Percentiles rank a stretch among this genome's conserved stretches.
Evolutionary conservation across 2,329 filamentous ascomycete genomes (phyloP).

Genomic region (Trichophyton mentagrophytes): DNA sequence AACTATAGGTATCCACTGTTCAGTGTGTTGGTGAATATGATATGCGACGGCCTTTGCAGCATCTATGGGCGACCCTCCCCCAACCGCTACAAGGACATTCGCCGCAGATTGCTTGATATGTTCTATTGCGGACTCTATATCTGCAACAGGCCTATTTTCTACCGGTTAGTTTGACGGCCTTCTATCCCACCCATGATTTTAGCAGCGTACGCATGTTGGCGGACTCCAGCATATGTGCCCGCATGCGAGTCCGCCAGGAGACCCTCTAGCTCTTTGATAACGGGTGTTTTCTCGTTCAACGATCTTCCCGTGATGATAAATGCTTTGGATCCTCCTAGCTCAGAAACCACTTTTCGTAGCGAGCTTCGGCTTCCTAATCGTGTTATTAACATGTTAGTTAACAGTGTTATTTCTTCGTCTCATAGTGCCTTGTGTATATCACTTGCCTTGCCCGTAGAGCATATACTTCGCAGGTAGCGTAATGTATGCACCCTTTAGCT

Average conservation of each 20-base stretch:
- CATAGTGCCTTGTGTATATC: background rate
- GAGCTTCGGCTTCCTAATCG: constrained; percentile 8
- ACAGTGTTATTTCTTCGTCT: background rate
- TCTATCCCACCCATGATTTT: too few species aligned
- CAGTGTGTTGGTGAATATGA: constrained; percentile 9
- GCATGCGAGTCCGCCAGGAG: constrained; percentile 6
- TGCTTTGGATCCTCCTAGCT: constrained; percentile 11
- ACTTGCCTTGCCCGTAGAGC: constrained; percentile 12
- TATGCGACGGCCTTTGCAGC: constrained; percentile 11
- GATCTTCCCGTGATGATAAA: constrained; percentile 13
- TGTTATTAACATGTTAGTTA: background rate
- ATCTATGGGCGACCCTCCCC: constrained; percentile 12
- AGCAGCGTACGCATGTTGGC: constrained; percentile 8
- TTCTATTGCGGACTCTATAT: constrained; percentile 8
- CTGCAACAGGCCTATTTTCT: constrained; percentile 9
- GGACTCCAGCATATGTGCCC: constrained; percentile 10
- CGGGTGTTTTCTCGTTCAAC: constrained; percentile 11
- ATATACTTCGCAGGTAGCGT: constrained; percentile 11
- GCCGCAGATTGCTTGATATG: constrained; percentile 7
- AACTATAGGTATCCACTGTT: constrained; percentile 9
- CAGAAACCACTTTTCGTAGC: constrained; percentile 6
- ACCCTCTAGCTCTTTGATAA: constrained; percentile 9
- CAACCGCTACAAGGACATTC: constrained; percentile 11
- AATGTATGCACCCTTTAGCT: constrained; percentile 6
- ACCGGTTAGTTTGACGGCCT: background rate